phyloP scores from a whole-genome alignment of 2,329 filamentous ascomycete genomes.

The Arthrobotrys entomopaga region DNA sequence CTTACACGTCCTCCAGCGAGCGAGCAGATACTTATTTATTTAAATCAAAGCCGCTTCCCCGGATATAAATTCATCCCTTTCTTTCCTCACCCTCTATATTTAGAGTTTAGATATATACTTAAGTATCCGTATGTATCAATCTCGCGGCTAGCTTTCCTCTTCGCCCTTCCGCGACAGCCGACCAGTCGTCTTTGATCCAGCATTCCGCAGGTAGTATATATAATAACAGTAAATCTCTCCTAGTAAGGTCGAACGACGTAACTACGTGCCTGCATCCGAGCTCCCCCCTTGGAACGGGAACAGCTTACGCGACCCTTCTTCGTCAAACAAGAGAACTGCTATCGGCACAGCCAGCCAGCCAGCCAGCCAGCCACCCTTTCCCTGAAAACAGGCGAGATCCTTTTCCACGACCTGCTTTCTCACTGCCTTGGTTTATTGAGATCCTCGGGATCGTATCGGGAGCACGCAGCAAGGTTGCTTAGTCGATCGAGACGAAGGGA shows the following conservation, averaged over 20 bases:
- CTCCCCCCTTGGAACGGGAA: conserved; percentile 47
- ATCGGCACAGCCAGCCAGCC: conserved; percentile 1
- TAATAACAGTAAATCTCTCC: background rate
- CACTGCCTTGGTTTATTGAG: background rate
- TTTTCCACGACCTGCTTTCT: background rate
- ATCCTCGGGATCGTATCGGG: background rate
- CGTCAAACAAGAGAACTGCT: conserved; percentile 10
- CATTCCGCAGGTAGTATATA: too few species aligned
- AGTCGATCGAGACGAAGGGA: background rate
- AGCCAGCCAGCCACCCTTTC: background rate
- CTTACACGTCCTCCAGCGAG: conserved; percentile 13
- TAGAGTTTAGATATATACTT: too few species aligned
- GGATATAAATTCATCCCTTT: too few species aligned
- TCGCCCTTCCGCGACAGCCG: too few species aligned
- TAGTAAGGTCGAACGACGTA: conserved; percentile 35
- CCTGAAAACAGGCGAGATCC: background rate
- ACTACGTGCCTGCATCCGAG: conserved; percentile 53
- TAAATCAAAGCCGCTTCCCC: too few species aligned
- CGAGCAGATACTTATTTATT: too few species aligned
- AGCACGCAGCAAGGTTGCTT: background rate
- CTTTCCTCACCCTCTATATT: too few species aligned
- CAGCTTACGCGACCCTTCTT: conserved; percentile 43
- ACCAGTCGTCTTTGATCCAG: too few species aligned
- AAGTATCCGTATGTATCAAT: background rate
- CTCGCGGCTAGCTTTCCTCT: background rate